Evolutionary conservation across 805 yeast species (phyloP).

Genomic region (Candida verbasci): DNA sequence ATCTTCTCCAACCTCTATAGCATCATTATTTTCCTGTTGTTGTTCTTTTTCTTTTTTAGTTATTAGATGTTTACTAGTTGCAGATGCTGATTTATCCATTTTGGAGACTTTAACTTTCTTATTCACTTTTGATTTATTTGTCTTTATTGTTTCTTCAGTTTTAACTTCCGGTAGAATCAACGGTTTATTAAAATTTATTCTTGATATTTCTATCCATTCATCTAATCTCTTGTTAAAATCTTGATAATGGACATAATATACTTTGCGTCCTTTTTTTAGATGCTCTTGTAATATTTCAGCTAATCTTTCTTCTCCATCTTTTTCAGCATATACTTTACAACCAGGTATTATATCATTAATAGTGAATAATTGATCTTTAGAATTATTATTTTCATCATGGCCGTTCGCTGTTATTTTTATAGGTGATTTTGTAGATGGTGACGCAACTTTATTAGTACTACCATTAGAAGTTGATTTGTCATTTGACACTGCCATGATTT

Average conservation of each 20-base stretch:
- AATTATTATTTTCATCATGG: neutral
- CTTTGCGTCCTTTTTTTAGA: conserved; percentile 67
- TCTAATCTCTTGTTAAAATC: conserved; percentile 95
- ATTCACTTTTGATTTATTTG: conserved; percentile 23
- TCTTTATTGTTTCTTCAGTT: conserved; percentile 40
- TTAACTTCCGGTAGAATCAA: conserved; percentile 67
- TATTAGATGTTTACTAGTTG: neutral
- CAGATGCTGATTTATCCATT: neutral
- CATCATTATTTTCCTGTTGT: conserved; percentile 15
- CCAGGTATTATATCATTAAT: conserved; percentile 62
- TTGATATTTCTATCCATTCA: conserved; percentile 79
- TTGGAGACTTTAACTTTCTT: conserved; percentile 13
- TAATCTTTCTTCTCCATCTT: conserved; percentile 72
- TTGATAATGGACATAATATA: conserved; percentile 88
- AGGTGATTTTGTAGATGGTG: conserved; percentile 1
- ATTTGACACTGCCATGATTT: neutral
- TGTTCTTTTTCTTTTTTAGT: conserved; percentile 19
- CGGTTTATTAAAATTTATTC: conserved; percentile 69
- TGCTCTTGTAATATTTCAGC: conserved; percentile 86
- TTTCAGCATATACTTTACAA: conserved; percentile 74
- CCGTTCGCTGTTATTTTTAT: conserved; percentile 1
- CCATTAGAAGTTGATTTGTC: no score
- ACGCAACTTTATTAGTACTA: neutral
- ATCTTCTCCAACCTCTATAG: conserved; percentile 39
- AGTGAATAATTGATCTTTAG: conserved; percentile 14